Conservation (phyloP, 2,329 filamentous ascomycete species). For the Diaporthe batatas region DNA sequence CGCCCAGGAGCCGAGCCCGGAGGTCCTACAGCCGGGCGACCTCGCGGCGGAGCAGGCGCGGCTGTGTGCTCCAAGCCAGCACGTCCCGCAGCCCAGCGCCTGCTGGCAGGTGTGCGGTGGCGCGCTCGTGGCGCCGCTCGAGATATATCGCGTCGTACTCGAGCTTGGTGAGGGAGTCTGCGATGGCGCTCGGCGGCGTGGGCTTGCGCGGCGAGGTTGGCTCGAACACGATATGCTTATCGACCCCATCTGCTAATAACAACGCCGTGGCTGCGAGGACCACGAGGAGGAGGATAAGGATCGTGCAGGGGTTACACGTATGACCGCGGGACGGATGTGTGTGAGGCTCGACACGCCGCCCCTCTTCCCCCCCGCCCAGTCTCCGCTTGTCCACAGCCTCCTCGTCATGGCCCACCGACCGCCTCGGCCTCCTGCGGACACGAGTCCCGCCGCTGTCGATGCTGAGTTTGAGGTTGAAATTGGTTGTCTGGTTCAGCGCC, state of each 20-base stretch:
- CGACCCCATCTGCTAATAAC: no score
- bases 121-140: neutral
- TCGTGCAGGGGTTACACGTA: no score
- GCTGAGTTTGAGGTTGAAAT: neutral
- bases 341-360: no score
- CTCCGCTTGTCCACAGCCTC: neutral
- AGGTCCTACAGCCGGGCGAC: neutral
- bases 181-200: neutral
- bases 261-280: no score
- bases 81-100: neutral
- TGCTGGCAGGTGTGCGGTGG: neutral
- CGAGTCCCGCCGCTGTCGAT: neutral
- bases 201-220: neutral
- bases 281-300: no score
- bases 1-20: neutral
- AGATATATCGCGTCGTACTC: neutral
- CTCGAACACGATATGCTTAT: no score
- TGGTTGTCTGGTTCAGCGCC: neutral
- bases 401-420: neutral
- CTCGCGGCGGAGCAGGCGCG: neutral
- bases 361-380: neutral
- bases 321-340: no score
- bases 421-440: neutral
- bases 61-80: neutral
- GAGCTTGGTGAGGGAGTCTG: neutral